Evolutionary conservation across 2,329 filamentous ascomycete species (phyloP), one percentile per base, ranked within the genome.

Genomic region (Cladosporium halotolerans): DNA sequence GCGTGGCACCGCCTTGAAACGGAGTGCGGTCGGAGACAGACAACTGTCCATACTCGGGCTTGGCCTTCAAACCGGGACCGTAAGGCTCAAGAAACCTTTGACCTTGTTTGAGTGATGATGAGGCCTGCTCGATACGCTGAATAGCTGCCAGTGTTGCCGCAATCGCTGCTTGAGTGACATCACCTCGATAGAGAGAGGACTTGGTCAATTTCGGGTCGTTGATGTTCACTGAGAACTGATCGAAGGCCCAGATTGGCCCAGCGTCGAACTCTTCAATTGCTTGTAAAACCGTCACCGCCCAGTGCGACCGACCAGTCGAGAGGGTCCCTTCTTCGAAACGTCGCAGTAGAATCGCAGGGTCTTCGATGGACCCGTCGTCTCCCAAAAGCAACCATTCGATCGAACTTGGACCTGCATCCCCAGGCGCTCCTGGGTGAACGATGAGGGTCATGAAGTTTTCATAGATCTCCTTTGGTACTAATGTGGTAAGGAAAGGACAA

Each of bases 201-300:
- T 74, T 74, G 31, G 70, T 74, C 32, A 73, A 55, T 14, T 62
- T 60, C 4, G 63, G 58, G 32, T 71, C 68, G 55, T 74, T 70
- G 49, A 74, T 73, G 59, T 73, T 58, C 52, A 74, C 60, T 5
- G 64, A 57, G 55, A 74, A 74, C 54, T 74, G 72, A 36, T 74
- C 70, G 53, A 69, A 74, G 1, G 71, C 71, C 72, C 72, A 74
- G 7, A 74, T 70, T 0, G 71, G 72, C 6, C 72, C 72, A n/a
- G 69, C 70, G 48, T 74, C 72, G 51, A 73, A 70, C 42, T 72
- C 63, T 48, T 69, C 70, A 14, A 69, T 70, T 9, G 72, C 72
- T 56, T 74, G 63, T 2, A 67, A 55, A 5, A 73, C 66, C 3
- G 72, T 73, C 9, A 74, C 65, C 4, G 68, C 72, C 72, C 72